Evolutionary conservation across 148 eudicot species (phyloP).

Genomic region (Selenicereus undatus): DNA sequence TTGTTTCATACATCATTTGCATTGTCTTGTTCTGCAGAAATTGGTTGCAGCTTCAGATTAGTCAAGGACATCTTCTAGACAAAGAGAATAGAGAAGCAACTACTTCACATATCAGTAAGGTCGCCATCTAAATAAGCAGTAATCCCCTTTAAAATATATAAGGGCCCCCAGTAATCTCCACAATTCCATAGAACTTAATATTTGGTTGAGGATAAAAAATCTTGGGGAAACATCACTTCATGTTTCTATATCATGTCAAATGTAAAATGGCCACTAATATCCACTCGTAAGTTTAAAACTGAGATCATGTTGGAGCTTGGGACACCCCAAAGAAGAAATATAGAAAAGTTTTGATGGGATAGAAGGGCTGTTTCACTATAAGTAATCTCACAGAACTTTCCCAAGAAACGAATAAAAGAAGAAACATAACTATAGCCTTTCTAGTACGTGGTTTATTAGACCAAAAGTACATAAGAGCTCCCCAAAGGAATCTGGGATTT

Average conservation of each 20-base stretch:
- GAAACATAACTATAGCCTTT: too few relatives aligned
- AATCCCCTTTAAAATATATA: neutral
- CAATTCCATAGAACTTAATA: too few relatives aligned
- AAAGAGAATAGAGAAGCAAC: neutral
- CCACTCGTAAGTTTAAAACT: neutral
- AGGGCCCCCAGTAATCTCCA: neutral
- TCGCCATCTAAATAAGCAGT: neutral
- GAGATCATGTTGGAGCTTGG: neutral
- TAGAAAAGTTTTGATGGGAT: neutral
- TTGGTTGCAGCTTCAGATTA: neutral
- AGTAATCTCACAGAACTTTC: neutral
- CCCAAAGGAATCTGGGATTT: too few relatives aligned
- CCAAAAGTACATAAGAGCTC: too few relatives aligned
- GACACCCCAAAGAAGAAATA: neutral
- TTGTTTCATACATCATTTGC: slow-evolving; percentile 93
- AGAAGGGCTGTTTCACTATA: neutral
- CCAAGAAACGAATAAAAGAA: neutral
- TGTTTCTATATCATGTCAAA: neutral
- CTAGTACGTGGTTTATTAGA: too few relatives aligned
- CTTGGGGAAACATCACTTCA: too few relatives aligned
- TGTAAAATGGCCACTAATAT: neutral
- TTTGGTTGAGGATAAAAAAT: too few relatives aligned
- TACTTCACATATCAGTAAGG: neutral
- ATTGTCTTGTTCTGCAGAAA: slow-evolving; percentile 71
- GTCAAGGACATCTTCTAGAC: neutral